Base-by-base conservation (phyloP, 257 asterid species). In the Knoxia roxburghii region DNA sequence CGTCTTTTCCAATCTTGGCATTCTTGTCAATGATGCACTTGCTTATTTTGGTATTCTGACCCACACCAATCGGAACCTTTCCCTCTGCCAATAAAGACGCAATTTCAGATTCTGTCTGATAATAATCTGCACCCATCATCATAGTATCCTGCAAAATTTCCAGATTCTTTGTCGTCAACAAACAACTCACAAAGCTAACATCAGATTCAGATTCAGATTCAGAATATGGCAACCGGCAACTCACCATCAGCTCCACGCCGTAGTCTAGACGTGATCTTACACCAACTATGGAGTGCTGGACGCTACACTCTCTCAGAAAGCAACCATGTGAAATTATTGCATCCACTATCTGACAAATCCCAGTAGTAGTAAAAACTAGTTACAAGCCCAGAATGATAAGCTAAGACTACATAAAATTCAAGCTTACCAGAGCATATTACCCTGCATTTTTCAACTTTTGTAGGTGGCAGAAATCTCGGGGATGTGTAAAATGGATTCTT, bases 51-150 rank as follows among this genome's bases (percentile, higher is more conserved):
- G 99, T 88, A 79, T 94, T 85, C 17, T 40, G 69, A 43, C 99
- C 97, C 30, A 94, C 93, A 14, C 97, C 99, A 48, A 90, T 76
- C 5, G 99, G 99, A 70, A 88, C 97, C 70, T 88, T 90, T 65
- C 96, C 97, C 48, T 76, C 77, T 0, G 97, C 97, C 32, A 87
- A 66, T 63, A 77, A 71, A 32, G 96, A 78, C 18, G 96, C 95
- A 53, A 90, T 88, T 80, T 94, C 99, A 24, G 87, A 73, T 65
- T 94, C 96, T 7, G 96, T 94, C 75, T 94, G 96, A 69, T 94
- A 94, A 66, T 75, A 81, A 67, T 90, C 99, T 1, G 99, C 96
- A 11, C 99, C 99, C 97, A 94, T 87, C 97, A 94, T 87, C 96
- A 90, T 82, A 5, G 97, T 90, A 77, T 94, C 95, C 99, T 94